Base-by-base conservation (phyloP, 2,329 filamentous ascomycete species). In the Diaporthe longicolla region DNA sequence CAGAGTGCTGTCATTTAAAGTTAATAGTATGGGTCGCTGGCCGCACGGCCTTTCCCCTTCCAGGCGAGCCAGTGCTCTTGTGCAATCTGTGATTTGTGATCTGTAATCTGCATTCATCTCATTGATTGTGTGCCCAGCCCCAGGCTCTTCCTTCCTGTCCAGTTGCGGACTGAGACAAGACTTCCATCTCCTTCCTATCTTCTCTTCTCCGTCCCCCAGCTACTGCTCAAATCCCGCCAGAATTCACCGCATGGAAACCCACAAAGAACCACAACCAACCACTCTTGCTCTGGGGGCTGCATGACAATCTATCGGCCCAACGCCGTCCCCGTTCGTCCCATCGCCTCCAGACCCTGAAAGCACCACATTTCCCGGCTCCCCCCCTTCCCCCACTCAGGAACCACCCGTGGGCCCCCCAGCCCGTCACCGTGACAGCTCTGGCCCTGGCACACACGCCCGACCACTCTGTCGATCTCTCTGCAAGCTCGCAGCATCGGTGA, bases 1-100 rank as follows among this genome's bases (percentile, higher is more conserved):
- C 66, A 50, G 43, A 32, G 48, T 37, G 70, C 57, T 61, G 70
- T 71, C 70, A 63, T 71, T 71, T 71, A 71, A 45, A 71, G 70
- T 71, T 71, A n/a, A n/a, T n/a, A n/a, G n/a, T n/a, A 71, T 63
- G 70, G 57, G 70, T 37, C 54, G 24, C n/a, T 32, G 57, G 32
- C 45, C 43, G 66, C 66, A 35, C 66, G 66, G 66, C 24, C 66
- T 32, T 63, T 63, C 57, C 70, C 45, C 57, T 63, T 70, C 63
- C 48, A 54, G 63, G 8, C 63, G 48, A 68, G 63, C 40, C 63
- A 68, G 63, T 68, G 63, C 63, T 54, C 63, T 54, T 40, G 63
- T 68, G 63, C 63, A 66, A 66, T 66, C 63, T 66, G 63, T 52
- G 50, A 52, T 66, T 45, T 66, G 61, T 24, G 29, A 66, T 66